Evolutionary conservation across 352 stramenopile species (phyloP), one percentile per base, ranked within the genome.

Genomic region (Globisporangium acanthophoron): DNA sequence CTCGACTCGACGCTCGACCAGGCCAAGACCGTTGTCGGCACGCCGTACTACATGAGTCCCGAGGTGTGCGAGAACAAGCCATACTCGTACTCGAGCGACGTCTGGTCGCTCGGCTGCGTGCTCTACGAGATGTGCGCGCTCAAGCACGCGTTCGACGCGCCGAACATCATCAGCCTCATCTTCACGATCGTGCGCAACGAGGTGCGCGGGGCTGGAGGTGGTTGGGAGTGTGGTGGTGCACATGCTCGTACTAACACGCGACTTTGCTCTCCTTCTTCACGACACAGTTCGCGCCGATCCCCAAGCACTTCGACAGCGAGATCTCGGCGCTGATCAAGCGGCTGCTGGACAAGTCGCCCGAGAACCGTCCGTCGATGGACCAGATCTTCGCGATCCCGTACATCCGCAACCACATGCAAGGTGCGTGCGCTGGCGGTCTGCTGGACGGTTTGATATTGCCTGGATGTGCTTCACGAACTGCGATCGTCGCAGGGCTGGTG

Each of bases 41-140:
- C 92, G 20, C 92, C 92, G 0, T 97, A 97, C 69, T 98, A 97
- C 64, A 97, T 97, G 82, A 96, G 85, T 51, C 92, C 92, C 9
- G 92, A 98, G 66, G 88, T 98, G 43, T 97, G 88, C 61, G 84
- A 96, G 72, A 92, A 84, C 72, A 88, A 94, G 46, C 85, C 89
- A 9, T 98, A 98, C 73, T 92, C 88, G 48, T 94, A 94, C 62
- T 76, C 87, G 29, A 96, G 82, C 61, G 94, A 98, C 58, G 77
- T 98, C 21, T 98, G 93, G 92, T 94, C 88, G 16, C 75, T 98
- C 6, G 93, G 93, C 21, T 96, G 90, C 57, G 74, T 97, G 5
- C 49, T 97, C 24, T 97, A 96, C 64, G 88, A 97, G 66, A 89
- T 96, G 60, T 73, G 89, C 21, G 65, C 87, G 7, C 71, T 97